These are phyloP conservation scores for Forsythia suspensa DNA, from an alignment of 257 asterid genomes.

Conservation along the genomic window DNA sequence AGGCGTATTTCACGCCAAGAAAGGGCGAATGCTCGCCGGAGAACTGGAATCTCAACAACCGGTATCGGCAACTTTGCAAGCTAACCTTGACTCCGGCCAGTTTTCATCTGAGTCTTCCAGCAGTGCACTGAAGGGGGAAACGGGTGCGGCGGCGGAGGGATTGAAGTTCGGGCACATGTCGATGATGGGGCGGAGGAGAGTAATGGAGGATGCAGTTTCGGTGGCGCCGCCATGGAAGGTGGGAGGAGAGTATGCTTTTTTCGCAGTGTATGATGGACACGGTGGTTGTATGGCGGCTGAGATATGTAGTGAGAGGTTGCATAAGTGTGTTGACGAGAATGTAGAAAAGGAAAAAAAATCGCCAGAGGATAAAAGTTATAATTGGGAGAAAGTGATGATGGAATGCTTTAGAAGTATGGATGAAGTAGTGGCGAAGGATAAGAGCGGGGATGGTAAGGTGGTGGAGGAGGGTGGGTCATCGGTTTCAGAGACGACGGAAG, in stretches of 20 bases:
- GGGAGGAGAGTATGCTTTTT: slow-evolving; percentile 39
- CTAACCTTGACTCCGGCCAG: neutral
- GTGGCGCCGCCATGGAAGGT: slow-evolving; percentile 29
- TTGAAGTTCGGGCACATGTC: slow-evolving; percentile 41
- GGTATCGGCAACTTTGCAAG: neutral
- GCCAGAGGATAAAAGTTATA: neutral
- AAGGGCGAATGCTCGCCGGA: slow-evolving; percentile 14
- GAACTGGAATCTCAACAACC: neutral
- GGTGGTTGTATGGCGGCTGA: slow-evolving; percentile 48
- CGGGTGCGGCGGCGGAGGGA: neutral
- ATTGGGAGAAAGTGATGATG: slow-evolving; percentile 48
- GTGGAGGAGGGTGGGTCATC: neutral
- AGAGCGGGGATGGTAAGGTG: neutral
- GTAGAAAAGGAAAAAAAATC: slow-evolving; percentile 17
- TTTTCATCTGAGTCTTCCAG: neutral
- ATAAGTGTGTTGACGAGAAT: slow-evolving; percentile 33
- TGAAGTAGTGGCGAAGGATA: slow-evolving; percentile 21
- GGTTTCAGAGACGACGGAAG: slow-evolving; percentile 22
- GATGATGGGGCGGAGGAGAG: slow-evolving; percentile 59
- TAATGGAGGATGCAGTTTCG: slow-evolving; percentile 54
- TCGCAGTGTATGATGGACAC: slow-evolving; percentile 59
- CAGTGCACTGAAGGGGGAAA: neutral
- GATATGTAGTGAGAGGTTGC: slow-evolving; percentile 45
- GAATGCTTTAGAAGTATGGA: slow-evolving; percentile 44
- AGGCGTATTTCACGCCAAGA: neutral